Conservation (phyloP, 257 asterid species). For the Apocynum venetum region DNA sequence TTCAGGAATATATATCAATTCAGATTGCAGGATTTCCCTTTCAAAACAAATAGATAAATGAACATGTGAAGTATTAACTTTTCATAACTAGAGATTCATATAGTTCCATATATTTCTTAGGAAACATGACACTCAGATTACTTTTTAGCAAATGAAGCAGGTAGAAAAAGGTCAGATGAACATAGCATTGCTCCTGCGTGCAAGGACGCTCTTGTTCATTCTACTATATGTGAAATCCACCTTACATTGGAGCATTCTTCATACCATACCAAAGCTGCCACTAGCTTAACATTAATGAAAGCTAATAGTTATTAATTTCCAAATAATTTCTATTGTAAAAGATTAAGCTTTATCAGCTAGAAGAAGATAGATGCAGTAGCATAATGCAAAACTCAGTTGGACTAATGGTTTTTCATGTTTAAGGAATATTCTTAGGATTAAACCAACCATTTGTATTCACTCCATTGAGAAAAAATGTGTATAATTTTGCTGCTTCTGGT, state of each 20-base stretch:
- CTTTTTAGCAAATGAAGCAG: not conserved
- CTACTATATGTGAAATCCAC: not conserved
- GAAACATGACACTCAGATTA: not conserved
- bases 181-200: not conserved
- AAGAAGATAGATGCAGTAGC: not conserved
- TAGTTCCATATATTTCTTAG: not conserved
- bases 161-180: not conserved
- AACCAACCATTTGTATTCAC: not conserved
- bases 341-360: not conserved
- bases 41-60: conserved; percentile 15
- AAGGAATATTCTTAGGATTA: not conserved
- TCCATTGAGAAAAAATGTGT: not conserved
- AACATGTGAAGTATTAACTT: not conserved
- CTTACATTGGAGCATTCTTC: not conserved
- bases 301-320: not conserved
- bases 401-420: not conserved
- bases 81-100: not conserved
- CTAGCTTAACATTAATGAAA: not conserved
- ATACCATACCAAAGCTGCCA: not conserved
- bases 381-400: not conserved
- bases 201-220: not conserved
- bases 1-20: conserved; percentile 41
- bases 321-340: not conserved
- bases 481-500: not conserved
- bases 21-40: conserved; percentile 81